phyloP scores from a whole-genome alignment of 164 flowering plant species.

The Akebia trifoliata region DNA sequence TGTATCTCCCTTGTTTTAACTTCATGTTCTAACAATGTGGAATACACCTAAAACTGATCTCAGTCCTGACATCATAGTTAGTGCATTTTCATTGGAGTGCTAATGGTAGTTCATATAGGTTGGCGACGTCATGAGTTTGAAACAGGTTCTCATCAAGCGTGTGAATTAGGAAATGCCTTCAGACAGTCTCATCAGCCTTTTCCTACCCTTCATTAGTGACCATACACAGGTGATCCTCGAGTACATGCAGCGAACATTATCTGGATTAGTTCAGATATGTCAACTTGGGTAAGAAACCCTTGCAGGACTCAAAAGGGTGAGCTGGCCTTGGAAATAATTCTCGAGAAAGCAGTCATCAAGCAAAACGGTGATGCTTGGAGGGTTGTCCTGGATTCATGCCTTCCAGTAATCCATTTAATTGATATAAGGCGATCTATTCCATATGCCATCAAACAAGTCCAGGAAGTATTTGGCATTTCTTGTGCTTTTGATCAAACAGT shows the following conservation, averaged over 20 bases:
- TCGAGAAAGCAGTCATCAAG: constrained; percentile 62
- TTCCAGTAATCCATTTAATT: constrained; percentile 80
- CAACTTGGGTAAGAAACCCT: constrained; percentile 58
- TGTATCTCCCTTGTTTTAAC: no score
- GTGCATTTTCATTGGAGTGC: no score
- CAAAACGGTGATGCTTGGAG: constrained; percentile 92
- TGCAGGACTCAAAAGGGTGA: constrained; percentile 51
- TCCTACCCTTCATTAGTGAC: no score
- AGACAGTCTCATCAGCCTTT: no score
- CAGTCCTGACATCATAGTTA: no score
- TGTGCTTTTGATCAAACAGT: constrained; percentile 90
- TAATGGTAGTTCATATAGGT: no score
- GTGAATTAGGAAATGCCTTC: no score
- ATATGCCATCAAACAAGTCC: constrained; percentile 77
- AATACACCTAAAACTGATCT: no score
- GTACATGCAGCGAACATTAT: constrained; percentile 51
- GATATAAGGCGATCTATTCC: constrained; percentile 79
- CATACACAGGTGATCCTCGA: constrained; percentile 64
- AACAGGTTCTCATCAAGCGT: no score
- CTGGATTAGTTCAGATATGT: constrained; percentile 63
- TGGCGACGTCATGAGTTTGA: no score
- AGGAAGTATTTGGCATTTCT: constrained; percentile 83
- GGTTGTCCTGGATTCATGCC: constrained; percentile 71
- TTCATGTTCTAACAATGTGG: no score
- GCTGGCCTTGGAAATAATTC: constrained; percentile 64